Percentiles rank a stretch among this genome's conserved stretches.
Evolutionary conservation across 106 monocot species (phyloP).

Genomic region (Acorus gramineus): DNA sequence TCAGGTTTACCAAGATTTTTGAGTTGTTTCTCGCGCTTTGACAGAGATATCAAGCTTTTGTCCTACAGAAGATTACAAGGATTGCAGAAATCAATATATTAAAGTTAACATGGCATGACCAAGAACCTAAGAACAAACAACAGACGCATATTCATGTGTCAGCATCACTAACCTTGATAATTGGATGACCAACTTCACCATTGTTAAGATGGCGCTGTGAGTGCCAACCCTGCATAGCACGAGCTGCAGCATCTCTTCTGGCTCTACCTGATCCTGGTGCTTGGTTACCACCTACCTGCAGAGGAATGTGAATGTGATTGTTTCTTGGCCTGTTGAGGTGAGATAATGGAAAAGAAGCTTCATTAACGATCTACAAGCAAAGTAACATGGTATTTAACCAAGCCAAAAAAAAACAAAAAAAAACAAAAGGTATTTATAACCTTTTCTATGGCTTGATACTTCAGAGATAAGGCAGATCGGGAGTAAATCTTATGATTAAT

Average conservation of each 20-base stretch:
- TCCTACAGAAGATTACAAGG: slow-evolving; percentile 23
- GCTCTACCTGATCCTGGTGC: slow-evolving; percentile 4
- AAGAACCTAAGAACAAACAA: neutral
- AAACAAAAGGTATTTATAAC: no score
- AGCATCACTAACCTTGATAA: slow-evolving; percentile 7
- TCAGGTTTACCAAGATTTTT: slow-evolving; percentile 39
- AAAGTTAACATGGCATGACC: no score
- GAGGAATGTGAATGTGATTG: neutral
- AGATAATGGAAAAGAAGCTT: no score
- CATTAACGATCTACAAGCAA: no score
- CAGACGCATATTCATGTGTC: neutral
- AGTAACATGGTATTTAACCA: no score
- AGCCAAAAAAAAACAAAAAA: no score
- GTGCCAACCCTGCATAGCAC: slow-evolving; percentile 14
- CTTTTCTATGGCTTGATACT: no score
- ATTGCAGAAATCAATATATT: neutral
- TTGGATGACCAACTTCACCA: slow-evolving; percentile 12
- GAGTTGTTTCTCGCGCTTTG: slow-evolving; percentile 54
- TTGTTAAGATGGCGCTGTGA: slow-evolving; percentile 20
- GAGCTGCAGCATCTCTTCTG: slow-evolving; percentile 14
- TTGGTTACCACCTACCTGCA: slow-evolving; percentile 15
- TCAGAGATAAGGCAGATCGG: no score
- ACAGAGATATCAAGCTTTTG: slow-evolving; percentile 31
- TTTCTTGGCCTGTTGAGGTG: no score
- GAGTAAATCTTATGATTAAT: no score